phyloP scores from a whole-genome alignment of 306 rosid species.

The Psophocarpus tetragonolobus region DNA sequence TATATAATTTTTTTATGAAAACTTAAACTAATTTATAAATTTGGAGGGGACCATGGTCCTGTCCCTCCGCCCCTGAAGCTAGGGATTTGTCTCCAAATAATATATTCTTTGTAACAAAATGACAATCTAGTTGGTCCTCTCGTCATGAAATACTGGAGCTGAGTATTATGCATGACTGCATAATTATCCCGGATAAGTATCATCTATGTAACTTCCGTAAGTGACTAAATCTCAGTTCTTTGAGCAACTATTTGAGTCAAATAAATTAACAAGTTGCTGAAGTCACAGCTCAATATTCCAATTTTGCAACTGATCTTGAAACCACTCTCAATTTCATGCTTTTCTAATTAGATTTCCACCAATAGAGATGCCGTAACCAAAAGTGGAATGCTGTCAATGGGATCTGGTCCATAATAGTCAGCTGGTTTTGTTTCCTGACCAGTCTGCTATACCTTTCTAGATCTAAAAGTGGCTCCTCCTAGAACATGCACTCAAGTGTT shows the following conservation, averaged over 20 bases:
- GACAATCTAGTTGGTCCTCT: not conserved
- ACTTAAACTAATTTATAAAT: too few relatives aligned
- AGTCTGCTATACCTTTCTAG: not conserved
- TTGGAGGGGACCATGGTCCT: too few relatives aligned
- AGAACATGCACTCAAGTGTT: not conserved
- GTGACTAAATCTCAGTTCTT: not conserved
- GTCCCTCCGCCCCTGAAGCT: too few relatives aligned
- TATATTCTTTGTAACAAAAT: too few relatives aligned
- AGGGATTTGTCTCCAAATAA: not conserved
- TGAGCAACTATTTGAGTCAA: not conserved
- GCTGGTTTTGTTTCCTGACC: not conserved
- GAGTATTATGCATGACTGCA: not conserved
- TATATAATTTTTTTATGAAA: too few relatives aligned
- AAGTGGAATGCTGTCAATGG: too few relatives aligned
- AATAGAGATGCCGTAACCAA: not conserved
- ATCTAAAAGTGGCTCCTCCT: not conserved
- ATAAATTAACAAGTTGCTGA: not conserved
- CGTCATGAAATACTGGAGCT: not conserved
- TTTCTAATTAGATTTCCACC: not conserved
- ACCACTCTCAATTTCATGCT: not conserved
- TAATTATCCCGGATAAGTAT: not conserved
- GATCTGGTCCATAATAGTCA: too few relatives aligned
- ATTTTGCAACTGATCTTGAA: not conserved
- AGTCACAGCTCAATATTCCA: not conserved
- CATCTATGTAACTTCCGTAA: not conserved